A percentile compares a stretch with the other conserved stretches of the same genome.
Conservation (phyloP, 305 asterid species). For the Fraxinus dipetala region DNA sequence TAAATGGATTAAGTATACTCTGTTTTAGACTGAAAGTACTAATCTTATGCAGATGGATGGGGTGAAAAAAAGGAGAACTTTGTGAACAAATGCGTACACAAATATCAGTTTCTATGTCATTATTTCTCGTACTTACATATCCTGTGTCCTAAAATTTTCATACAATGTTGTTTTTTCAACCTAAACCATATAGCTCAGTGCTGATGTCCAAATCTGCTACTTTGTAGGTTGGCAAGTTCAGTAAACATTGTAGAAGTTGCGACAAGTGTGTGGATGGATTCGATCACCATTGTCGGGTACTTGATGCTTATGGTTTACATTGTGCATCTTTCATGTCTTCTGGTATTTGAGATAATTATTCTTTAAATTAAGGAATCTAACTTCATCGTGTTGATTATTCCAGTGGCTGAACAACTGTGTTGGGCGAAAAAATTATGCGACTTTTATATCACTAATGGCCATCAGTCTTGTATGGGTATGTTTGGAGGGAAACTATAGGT, state of each 20-base stretch:
- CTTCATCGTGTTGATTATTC: constrained; percentile 27
- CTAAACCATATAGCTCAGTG: constrained; percentile 7
- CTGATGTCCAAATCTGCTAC: constrained; percentile 21
- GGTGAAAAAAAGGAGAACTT: neutral
- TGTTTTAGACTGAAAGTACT: neutral
- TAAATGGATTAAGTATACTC: neutral
- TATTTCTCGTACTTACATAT: neutral
- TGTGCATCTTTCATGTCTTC: neutral
- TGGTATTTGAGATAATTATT: neutral
- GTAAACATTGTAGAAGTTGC: constrained; percentile 99
- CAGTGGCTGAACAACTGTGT: constrained; percentile 99
- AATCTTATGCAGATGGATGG: neutral
- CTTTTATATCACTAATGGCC: constrained; percentile 85
- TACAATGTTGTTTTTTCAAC: neutral
- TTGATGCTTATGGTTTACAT: constrained; percentile 7
- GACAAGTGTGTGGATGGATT: constrained; percentile 99
- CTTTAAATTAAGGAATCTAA: constrained; percentile 30
- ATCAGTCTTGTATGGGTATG: constrained; percentile 91
- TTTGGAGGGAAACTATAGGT: constrained; percentile 22
- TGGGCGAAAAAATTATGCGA: constrained; percentile 78
- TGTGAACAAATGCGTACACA: neutral
- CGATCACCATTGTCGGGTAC: constrained; percentile 99
- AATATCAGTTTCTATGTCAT: neutral
- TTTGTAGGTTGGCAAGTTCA: constrained; percentile 78
- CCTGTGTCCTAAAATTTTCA: neutral